Evolutionary conservation across 169 alveolate genomes (phyloP).

Genomic region (Cryptosporidium sp.): DNA sequence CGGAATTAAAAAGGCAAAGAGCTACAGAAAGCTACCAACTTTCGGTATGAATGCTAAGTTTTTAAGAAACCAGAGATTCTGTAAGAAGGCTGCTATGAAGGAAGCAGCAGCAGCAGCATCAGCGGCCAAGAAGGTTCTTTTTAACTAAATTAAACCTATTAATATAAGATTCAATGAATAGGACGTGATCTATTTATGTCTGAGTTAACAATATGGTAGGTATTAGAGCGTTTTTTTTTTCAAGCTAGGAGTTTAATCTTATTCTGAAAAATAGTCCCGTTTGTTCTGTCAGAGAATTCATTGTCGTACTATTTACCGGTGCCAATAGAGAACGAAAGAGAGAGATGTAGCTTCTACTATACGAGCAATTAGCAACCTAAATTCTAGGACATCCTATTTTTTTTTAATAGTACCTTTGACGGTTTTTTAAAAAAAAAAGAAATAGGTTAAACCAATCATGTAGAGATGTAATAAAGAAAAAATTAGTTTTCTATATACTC

Average conservation of each 20-base stretch:
- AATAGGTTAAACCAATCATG: slow-evolving; percentile 27
- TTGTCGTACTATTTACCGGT: background rate
- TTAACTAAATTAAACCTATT: slow-evolving; percentile 11
- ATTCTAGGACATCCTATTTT: slow-evolving; percentile 10
- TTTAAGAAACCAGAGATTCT: slow-evolving; percentile 86
- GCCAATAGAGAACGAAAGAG: background rate
- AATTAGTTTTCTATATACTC: slow-evolving; percentile 16
- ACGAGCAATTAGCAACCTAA: slow-evolving; percentile 28
- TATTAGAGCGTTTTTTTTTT: background rate
- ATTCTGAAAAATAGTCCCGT: background rate
- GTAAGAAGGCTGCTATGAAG: slow-evolving; percentile 85
- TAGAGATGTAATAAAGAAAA: background rate
- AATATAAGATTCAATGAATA: background rate
- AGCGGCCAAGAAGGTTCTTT: slow-evolving; percentile 42
- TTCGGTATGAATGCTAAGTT: slow-evolving; percentile 88
- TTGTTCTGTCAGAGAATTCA: background rate
- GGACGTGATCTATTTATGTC: background rate
- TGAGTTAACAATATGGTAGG: background rate
- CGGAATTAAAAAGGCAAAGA: slow-evolving; percentile 85
- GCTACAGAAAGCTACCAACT: slow-evolving; percentile 84
- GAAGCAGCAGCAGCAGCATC: slow-evolving; percentile 71
- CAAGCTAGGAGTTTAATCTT: background rate
- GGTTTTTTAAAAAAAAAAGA: background rate
- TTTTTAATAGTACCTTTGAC: slow-evolving; percentile 7
- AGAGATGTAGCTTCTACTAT: background rate